These are phyloP conservation scores for Leptographium flavum DNA, from an alignment of 2,329 filamentous ascomycete genomes.

Conservation along the genomic window DNA sequence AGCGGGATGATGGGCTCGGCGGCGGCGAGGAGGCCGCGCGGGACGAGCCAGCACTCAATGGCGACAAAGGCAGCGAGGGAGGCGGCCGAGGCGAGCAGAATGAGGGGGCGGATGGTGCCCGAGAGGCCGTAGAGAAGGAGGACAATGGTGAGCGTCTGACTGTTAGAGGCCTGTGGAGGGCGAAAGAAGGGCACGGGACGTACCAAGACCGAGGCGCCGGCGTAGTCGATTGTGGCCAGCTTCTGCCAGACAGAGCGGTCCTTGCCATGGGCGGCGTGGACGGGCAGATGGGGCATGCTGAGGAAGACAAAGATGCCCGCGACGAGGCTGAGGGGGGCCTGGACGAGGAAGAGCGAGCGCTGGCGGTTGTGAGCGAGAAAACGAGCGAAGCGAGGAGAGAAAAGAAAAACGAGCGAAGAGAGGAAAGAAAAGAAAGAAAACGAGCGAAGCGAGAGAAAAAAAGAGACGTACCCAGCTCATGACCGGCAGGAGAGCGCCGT, in stretches of 20 bases:
- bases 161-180: constrained; percentile 12
- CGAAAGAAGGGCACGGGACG: constrained; percentile 15
- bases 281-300: constrained; percentile 40
- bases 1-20: constrained; percentile 63
- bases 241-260: constrained; percentile 32
- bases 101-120: constrained; percentile 41
- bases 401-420: neutral
- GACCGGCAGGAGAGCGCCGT: constrained; percentile 18
- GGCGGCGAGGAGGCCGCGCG: constrained; percentile 28
- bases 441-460: neutral
- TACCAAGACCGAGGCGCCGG: constrained; percentile 54
- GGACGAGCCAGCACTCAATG: constrained; percentile 37
- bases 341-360: constrained; percentile 60
- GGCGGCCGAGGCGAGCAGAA: constrained; percentile 43
- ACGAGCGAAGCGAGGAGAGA: neutral
- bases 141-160: constrained; percentile 47
- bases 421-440: neutral
- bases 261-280: constrained; percentile 11
- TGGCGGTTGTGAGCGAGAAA: constrained; percentile 16
- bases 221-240: constrained; percentile 57
- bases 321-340: constrained; percentile 48
- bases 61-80: constrained; percentile 39
- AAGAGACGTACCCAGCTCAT: constrained; percentile 52
- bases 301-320: constrained; percentile 49
- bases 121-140: constrained; percentile 59